Evolutionary conservation across 768 basidiomycete species (phyloP).

Genomic region (Panus rudis): DNA sequence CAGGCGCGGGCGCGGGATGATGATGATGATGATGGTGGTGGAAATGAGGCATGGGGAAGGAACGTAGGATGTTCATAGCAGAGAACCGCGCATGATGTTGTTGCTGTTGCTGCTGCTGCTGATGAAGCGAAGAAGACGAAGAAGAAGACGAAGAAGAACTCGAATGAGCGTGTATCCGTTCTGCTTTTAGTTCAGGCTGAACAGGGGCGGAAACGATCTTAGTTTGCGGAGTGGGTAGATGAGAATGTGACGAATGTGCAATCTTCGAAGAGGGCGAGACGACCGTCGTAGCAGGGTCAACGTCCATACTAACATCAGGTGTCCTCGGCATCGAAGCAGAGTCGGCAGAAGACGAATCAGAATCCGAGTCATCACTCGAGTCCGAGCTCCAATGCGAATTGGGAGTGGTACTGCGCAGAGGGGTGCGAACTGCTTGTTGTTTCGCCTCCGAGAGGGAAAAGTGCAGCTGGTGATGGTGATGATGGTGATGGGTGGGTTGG

Average conservation of each 20-base stretch:
- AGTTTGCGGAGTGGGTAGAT: constrained; percentile 10
- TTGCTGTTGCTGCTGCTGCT: constrained; percentile 4
- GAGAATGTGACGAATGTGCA: constrained; percentile 2
- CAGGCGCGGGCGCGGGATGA: neutral
- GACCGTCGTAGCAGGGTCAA: constrained; percentile 10
- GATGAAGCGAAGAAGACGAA: constrained; percentile 12
- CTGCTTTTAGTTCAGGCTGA: constrained; percentile 4
- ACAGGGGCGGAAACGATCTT: constrained; percentile 13
- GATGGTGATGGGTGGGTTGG: constrained; percentile 23
- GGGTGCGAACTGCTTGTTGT: neutral
- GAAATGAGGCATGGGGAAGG: constrained; percentile 22
- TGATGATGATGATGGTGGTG: constrained; percentile 5
- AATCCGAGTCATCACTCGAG: neutral
- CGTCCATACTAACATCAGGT: constrained; percentile 5
- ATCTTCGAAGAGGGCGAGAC: constrained; percentile 12
- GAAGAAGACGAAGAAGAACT: neutral
- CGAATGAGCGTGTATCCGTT: too few relatives aligned
- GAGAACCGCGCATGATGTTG: constrained; percentile 12
- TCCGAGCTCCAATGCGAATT: neutral
- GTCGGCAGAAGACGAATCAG: neutral
- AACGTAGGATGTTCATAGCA: constrained; percentile 22
- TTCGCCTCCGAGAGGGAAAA: constrained; percentile 1
- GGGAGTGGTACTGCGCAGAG: neutral
- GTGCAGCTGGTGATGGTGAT: constrained; percentile 9
- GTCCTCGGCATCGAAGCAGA: neutral